These are phyloP conservation scores for Venturiaceae sp. DNA, from an alignment of 2,329 filamentous ascomycete species.

Conservation along the genomic window DNA sequence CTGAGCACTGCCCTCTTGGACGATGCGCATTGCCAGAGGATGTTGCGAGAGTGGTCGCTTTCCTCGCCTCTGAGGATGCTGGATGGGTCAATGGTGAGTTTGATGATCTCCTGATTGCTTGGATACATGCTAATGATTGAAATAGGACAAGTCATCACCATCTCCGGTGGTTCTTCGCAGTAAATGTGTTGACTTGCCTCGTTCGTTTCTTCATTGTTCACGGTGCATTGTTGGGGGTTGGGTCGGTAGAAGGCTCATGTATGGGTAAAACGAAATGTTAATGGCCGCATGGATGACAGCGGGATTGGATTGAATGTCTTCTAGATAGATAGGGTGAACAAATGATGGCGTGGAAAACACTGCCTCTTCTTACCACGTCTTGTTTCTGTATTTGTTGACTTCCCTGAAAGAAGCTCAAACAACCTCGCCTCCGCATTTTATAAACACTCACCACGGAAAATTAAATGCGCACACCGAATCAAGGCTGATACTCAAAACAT, in stretches of 20 bases:
- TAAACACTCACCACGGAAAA: no score
- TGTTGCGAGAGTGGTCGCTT: constrained; percentile 30
- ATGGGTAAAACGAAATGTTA: neutral
- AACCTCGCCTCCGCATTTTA: no score
- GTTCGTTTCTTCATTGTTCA: neutral
- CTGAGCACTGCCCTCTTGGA: constrained; percentile 38
- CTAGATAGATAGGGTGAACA: neutral
- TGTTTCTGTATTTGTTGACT: no score
- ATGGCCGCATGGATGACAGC: neutral
- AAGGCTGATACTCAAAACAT: neutral
- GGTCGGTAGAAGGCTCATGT: neutral
- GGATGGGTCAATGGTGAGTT: constrained; percentile 28
- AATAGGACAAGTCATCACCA: constrained; percentile 28
- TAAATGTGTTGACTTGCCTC: constrained; percentile 11
- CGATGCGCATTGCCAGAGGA: constrained; percentile 38
- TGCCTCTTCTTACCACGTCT: neutral
- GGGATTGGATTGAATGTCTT: neutral
- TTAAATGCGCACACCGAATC: neutral
- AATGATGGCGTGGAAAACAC: neutral
- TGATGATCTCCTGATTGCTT: constrained; percentile 1
- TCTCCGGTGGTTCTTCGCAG: constrained; percentile 30
- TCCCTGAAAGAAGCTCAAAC: no score
- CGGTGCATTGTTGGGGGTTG: neutral
- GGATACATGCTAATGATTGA: neutral
- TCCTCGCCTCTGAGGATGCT: constrained; percentile 27